Conservation (phyloP, 2,329 filamentous ascomycete genomes). For the Byssothecium circinans region DNA sequence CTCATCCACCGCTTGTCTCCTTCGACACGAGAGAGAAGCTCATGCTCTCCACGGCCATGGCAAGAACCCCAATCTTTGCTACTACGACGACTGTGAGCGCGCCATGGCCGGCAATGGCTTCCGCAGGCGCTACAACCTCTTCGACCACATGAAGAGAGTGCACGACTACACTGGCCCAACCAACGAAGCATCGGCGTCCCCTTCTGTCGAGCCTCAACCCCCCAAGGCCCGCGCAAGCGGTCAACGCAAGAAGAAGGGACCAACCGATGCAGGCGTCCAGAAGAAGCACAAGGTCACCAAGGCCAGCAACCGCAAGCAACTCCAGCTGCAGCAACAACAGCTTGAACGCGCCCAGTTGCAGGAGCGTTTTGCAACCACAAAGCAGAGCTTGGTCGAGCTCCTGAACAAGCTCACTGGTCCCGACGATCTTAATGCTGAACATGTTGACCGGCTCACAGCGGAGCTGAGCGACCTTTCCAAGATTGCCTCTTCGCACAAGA, state of each 20-base stretch:
- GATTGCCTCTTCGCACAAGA: slow-evolving; percentile 34
- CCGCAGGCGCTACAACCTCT: slow-evolving; percentile 91
- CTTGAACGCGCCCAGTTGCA: slow-evolving; percentile 35
- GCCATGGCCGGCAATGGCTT: slow-evolving; percentile 83
- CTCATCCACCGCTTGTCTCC: slow-evolving; percentile 91
- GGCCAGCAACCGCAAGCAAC: slow-evolving; percentile 31
- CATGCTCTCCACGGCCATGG: slow-evolving; percentile 95
- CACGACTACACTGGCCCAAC: slow-evolving; percentile 60
- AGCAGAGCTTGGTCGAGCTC: slow-evolving; percentile 38
- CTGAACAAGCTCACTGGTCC: slow-evolving; percentile 35
- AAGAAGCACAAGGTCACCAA: slow-evolving; percentile 20
- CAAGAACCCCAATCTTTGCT: slow-evolving; percentile 87
- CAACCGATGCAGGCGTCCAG: slow-evolving; percentile 31
- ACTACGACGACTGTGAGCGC: slow-evolving; percentile 84
- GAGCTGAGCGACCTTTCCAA: slow-evolving; percentile 39
- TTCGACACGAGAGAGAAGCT: slow-evolving; percentile 92
- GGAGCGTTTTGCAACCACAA: slow-evolving; percentile 37
- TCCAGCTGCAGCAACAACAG: slow-evolving; percentile 37
- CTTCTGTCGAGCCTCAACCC: slow-evolving; percentile 23
- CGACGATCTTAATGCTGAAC: slow-evolving; percentile 37
- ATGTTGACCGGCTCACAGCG: slow-evolving; percentile 36
- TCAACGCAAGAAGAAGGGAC: slow-evolving; percentile 40
- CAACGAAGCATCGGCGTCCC: slow-evolving; percentile 33
- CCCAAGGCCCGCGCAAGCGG: slow-evolving; percentile 26
- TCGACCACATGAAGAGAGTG: slow-evolving; percentile 96